Evolutionary conservation across 768 basidiomycete genomes (phyloP), one percentile per base, ranked within the genome.

Genomic region (Suillus lakei): DNA sequence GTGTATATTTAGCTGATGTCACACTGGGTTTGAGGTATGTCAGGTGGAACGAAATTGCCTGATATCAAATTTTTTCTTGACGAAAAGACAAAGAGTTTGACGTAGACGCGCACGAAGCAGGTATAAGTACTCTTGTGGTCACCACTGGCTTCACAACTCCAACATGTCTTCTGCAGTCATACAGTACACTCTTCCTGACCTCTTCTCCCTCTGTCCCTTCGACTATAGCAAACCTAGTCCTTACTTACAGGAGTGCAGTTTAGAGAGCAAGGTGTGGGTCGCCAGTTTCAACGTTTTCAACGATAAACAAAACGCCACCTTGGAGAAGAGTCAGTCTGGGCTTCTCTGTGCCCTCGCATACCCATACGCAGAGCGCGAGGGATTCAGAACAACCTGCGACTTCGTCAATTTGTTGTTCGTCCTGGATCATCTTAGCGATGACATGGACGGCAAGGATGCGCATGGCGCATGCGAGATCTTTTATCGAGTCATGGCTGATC

Each of bases 401-500:
- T 86, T 89, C 66, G 81, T 86, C 68, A 88, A 90, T 68, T 74
- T 87, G 5, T 80, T 90, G 32, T 90, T 89, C 74, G 85, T 88
- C 61, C 79, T 90, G 55, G 88, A 90, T 73, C 88, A 91, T 72
- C 80, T 88, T 41, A 89, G 86, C 73, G 89, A 90, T 68, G 88
- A 88, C 61, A 88, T 88, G 72, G 82, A 77, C 69, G 85, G 85
- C 43, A 76, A 78, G 61, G 89, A 86, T 58, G 89, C 87, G 38
- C 78, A 78, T 32, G 76, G 74, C 23, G 88, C 86, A 32, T 86
- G 87, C 36, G 77, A 82, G 58, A 79, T 82, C 26, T 85, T 85
- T 68, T 76, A 85, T 43, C 81, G 84, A 60, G 83, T 84, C 5
- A 82, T 90, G 81, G 78, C 74, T 65, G 79, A 88, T 67, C 74